These are phyloP conservation scores for Leishmania arabica DNA, from an alignment of 208 protist species.

Conservation along the genomic window DNA sequence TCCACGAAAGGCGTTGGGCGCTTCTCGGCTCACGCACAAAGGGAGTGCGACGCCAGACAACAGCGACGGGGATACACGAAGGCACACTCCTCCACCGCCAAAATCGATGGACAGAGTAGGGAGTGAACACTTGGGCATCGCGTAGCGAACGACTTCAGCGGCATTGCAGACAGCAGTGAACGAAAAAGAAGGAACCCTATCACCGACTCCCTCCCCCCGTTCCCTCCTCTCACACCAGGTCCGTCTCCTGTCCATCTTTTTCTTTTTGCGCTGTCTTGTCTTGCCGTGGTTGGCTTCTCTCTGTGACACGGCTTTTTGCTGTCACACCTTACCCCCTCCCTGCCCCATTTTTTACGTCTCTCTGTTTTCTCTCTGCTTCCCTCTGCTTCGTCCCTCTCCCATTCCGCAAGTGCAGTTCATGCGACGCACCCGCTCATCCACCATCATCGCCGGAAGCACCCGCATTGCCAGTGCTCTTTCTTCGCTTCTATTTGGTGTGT, in stretches of 20 bases:
- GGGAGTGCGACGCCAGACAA: neutral
- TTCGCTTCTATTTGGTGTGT: neutral
- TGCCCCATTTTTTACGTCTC: neutral
- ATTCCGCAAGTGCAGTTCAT: neutral
- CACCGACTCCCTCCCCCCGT: neutral
- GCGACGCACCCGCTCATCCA: neutral
- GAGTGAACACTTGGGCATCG: neutral
- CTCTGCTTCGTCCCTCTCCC: constrained; percentile 16
- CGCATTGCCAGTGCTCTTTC: neutral
- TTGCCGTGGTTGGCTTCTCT: neutral
- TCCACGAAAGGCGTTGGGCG: neutral
- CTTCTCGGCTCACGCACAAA: neutral
- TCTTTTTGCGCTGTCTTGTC: neutral
- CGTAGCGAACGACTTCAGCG: neutral
- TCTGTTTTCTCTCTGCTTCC: neutral
- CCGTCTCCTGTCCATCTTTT: neutral
- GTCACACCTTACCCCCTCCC: neutral
- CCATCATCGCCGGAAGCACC: no score
- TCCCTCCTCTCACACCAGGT: neutral
- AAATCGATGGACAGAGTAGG: neutral
- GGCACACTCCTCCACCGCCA: neutral
- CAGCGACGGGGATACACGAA: neutral
- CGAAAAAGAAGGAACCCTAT: neutral
- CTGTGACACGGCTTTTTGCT: neutral
- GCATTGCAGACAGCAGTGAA: neutral